Evolutionary conservation across 768 basidiomycete species (phyloP).

Genomic region (Tylopilus sp.): DNA sequence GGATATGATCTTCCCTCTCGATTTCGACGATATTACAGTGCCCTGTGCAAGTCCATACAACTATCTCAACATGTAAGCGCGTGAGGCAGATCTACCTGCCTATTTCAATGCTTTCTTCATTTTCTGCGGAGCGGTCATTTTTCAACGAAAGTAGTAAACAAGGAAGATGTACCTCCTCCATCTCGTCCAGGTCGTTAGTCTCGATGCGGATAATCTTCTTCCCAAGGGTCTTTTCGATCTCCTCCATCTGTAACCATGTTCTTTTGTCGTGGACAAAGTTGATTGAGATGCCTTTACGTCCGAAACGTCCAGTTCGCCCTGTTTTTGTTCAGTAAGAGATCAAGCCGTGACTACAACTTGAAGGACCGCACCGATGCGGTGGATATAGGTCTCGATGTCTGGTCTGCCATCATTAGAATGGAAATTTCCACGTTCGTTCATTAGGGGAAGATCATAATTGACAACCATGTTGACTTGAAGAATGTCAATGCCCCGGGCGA

Average conservation of each 20-base stretch:
- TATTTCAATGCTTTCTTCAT: conserved; percentile 81
- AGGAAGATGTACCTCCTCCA: conserved; percentile 73
- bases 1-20: no score
- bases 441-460: conserved; percentile 92
- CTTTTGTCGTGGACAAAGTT: conserved; percentile 93
- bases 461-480: conserved; percentile 99
- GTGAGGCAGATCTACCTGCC: not conserved
- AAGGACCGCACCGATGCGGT: conserved; percentile 81
- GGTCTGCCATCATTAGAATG: conserved; percentile 55
- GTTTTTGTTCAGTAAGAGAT: not conserved
- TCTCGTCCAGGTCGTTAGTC: conserved; percentile 86
- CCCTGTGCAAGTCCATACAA: not conserved
- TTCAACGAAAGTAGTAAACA: not conserved
- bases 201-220: conserved; percentile 82
- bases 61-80: not conserved
- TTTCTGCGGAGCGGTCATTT: conserved; percentile 42
- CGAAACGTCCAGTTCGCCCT: conserved; percentile 98
- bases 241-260: conserved; percentile 88
- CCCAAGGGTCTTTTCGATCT: conserved; percentile 77
- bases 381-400: conserved; percentile 96
- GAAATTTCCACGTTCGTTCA: conserved; percentile 60
- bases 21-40: not conserved
- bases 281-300: conserved; percentile 93
- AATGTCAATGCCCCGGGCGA: conserved; percentile 97
- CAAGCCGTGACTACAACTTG: not conserved